Conservation (phyloP, 257 asterid species). For the Solanum piurae region DNA sequence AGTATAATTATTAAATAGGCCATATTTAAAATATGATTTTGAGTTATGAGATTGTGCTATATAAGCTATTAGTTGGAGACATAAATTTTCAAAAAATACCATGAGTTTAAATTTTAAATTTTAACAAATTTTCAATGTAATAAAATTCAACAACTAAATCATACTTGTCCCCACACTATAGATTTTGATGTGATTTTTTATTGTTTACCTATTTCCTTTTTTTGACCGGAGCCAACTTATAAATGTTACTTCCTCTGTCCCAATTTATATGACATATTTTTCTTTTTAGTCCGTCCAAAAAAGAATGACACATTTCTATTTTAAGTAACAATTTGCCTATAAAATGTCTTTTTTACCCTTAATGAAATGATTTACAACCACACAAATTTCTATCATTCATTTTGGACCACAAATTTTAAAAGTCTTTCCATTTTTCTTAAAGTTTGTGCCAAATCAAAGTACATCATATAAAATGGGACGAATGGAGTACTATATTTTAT, state of each 20-base stretch:
- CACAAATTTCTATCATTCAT: no score
- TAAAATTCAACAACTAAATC: background rate
- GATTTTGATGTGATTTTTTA: background rate
- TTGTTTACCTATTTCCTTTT: background rate
- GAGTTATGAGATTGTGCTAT: background rate
- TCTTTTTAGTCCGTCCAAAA: no score
- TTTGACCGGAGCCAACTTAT: background rate
- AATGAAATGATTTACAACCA: no score
- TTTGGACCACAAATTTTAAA: no score
- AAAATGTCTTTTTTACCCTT: no score
- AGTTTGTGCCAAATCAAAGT: no score
- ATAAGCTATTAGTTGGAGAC: background rate
- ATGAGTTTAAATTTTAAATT: background rate
- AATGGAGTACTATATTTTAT: background rate
- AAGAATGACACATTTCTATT: no score
- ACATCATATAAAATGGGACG: no score
- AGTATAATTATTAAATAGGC: background rate
- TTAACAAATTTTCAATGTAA: background rate
- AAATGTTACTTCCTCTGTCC: no score
- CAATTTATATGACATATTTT: no score
- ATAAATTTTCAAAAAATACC: background rate
- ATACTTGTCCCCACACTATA: background rate
- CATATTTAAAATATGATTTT: background rate
- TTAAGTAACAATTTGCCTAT: no score
- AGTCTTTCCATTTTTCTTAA: no score